Evolutionary conservation across 805 yeast species (phyloP).

Genomic region (Pichia manshurica): DNA sequence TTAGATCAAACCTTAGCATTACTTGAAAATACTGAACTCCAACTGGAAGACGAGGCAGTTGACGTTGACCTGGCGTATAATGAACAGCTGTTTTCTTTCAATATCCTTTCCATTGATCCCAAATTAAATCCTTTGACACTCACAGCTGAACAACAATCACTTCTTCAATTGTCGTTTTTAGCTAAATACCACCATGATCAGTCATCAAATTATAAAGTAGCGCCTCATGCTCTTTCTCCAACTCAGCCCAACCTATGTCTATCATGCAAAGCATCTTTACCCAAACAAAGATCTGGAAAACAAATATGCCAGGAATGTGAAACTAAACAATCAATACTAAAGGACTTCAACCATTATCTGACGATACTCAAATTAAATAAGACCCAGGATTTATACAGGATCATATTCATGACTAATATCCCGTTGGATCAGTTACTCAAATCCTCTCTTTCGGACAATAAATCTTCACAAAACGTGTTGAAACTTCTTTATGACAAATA

Average conservation of each 20-base stretch:
- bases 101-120: conserved; percentile 22
- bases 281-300: conserved; percentile 10
- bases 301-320: conserved; percentile 25
- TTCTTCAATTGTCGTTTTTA: conserved; percentile 18
- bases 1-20: conserved; percentile 16
- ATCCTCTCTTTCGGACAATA: conserved; percentile 19
- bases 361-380: conserved; percentile 23
- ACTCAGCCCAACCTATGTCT: conserved; percentile 15
- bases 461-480: conserved; percentile 20
- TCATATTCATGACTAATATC: conserved; percentile 21
- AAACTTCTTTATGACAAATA: conserved; percentile 25
- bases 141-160: conserved; percentile 19
- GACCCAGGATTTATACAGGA: conserved; percentile 23
- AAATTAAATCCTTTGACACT: conserved; percentile 19
- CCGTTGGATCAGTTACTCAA: conserved; percentile 19
- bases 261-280: conserved; percentile 12
- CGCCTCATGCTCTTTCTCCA: conserved; percentile 14
- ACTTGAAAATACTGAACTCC: conserved; percentile 15
- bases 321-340: conserved; percentile 21
- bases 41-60: conserved; percentile 14
- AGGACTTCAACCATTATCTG: conserved; percentile 22
- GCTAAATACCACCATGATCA: conserved; percentile 22
- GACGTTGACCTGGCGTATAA: conserved; percentile 16
- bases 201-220: conserved; percentile 6
- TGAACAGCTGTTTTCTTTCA: conserved; percentile 18